phyloP scores from a whole-genome alignment of 495 filamentous ascomycete species.

The Xylaria longipes region DNA sequence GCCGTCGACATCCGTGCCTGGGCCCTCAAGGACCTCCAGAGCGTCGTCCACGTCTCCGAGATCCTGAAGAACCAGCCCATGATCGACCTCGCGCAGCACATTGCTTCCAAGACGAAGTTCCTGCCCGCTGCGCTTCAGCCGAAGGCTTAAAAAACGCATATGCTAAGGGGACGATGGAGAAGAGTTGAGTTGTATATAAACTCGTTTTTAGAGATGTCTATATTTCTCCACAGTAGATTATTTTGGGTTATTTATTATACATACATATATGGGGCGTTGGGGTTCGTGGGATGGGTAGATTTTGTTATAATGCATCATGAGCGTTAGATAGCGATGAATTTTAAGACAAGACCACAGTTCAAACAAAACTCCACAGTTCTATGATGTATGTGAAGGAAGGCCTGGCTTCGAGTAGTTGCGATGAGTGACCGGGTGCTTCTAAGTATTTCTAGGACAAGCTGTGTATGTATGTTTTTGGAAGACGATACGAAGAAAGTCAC shows the following conservation, averaged over 20 bases:
- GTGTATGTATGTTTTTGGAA: neutral
- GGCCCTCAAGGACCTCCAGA: slow-evolving; percentile 50
- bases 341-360: slow-evolving; percentile 26
- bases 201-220: neutral
- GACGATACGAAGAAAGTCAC: neutral
- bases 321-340: slow-evolving; percentile 21
- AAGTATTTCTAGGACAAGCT: neutral
- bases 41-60: slow-evolving; percentile 59
- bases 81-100: slow-evolving; percentile 33
- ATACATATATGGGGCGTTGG: neutral
- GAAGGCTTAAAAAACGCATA: slow-evolving; percentile 18
- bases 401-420: neutral
- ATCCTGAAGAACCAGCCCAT: slow-evolving; percentile 53
- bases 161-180: neutral
- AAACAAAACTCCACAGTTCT: slow-evolving; percentile 5
- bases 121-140: slow-evolving; percentile 29
- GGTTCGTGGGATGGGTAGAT: neutral
- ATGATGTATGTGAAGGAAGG: neutral
- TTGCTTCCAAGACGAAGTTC: slow-evolving; percentile 39
- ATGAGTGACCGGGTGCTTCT: neutral
- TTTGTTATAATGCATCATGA: neutral
- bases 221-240: neutral
- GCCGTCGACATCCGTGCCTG: slow-evolving; percentile 56
- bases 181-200: neutral
- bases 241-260: neutral